Percentiles rank a stretch among this genome's conserved stretches.
phyloP scores from a whole-genome alignment of 2,329 filamentous ascomycete genomes.

The Stagonosporopsis cucurbitacearum region DNA sequence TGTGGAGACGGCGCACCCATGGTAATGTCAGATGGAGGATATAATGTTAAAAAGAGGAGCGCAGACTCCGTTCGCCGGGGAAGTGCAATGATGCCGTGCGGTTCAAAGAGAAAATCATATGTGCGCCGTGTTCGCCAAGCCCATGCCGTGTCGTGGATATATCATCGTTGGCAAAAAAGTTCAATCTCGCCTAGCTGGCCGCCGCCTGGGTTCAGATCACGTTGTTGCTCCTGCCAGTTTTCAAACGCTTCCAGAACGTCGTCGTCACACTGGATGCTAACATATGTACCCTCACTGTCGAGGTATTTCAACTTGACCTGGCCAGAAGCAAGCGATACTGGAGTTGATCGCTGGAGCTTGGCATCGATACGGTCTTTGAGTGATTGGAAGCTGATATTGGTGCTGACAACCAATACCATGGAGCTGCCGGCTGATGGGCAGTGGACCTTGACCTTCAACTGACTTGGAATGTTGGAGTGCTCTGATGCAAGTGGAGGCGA shows the following conservation, averaged over 20 bases:
- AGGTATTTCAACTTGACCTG: constrained; percentile 87
- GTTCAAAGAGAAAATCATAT: constrained; percentile 3
- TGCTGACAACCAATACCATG: constrained; percentile 93
- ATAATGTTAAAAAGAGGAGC: constrained; percentile 14
- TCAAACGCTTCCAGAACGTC: constrained; percentile 96
- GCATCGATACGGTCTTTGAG: constrained; percentile 95
- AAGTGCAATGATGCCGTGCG: constrained; percentile 7
- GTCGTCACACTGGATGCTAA: constrained; percentile 93
- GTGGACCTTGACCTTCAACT: constrained; percentile 95
- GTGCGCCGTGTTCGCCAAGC: constrained; percentile 10
- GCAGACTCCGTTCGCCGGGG: constrained; percentile 13
- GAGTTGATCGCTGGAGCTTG: constrained; percentile 87
- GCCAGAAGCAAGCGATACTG: constrained; percentile 80
- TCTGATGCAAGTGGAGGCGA: constrained; percentile 47
- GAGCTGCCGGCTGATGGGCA: constrained; percentile 80
- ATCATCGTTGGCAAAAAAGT: constrained; percentile 50
- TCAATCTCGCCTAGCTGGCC: constrained; percentile 88
- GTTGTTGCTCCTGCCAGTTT: constrained; percentile 84
- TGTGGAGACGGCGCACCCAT: constrained; percentile 6
- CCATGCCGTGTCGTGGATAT: constrained; percentile 16
- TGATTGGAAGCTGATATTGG: constrained; percentile 92
- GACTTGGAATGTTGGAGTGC: constrained; percentile 62
- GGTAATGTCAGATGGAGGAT: constrained; percentile 16
- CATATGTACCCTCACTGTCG: constrained; percentile 85
- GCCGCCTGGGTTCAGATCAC: constrained; percentile 62